These are phyloP conservation scores for Malus sieversii DNA, from an alignment of 306 rosid genomes.

Conservation along the genomic window DNA sequence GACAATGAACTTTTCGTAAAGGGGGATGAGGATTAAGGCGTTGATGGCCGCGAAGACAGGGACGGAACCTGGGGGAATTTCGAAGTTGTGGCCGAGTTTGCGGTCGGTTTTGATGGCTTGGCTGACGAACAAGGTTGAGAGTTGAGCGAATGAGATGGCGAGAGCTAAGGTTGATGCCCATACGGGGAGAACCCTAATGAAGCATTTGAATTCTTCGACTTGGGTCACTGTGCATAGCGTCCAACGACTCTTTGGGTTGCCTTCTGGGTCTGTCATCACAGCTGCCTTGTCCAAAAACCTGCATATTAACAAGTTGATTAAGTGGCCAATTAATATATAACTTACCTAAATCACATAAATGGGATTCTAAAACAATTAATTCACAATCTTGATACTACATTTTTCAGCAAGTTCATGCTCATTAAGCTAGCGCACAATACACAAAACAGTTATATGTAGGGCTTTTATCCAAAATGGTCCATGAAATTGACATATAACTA, in stretches of 20 bases:
- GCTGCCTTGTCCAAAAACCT: slow-evolving; percentile 55
- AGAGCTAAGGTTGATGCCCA: slow-evolving; percentile 53
- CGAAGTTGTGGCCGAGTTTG: slow-evolving; percentile 21
- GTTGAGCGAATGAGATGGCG: slow-evolving; percentile 38
- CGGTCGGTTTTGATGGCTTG: slow-evolving; percentile 43
- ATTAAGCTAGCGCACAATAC: too few relatives aligned
- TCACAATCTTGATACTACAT: too few relatives aligned
- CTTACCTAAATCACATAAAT: not conserved
- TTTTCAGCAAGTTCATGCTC: not conserved
- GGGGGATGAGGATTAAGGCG: slow-evolving; percentile 41
- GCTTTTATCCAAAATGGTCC: too few relatives aligned
- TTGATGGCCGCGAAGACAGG: slow-evolving; percentile 37
- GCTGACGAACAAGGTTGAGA: slow-evolving; percentile 53
- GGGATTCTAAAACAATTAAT: not conserved
- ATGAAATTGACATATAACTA: too few relatives aligned
- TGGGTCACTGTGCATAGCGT: slow-evolving; percentile 50
- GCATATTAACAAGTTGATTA: not conserved
- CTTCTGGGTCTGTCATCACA: slow-evolving; percentile 20
- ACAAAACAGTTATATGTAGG: too few relatives aligned
- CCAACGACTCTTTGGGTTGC: slow-evolving; percentile 24
- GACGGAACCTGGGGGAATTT: slow-evolving; percentile 48
- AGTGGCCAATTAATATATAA: too few relatives aligned
- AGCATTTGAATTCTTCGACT: slow-evolving; percentile 50
- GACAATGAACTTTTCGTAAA: slow-evolving; percentile 44
- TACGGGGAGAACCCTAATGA: slow-evolving; percentile 38